These are phyloP conservation scores for Sporothrix pseudoabietina DNA, from an alignment of 2,329 filamentous ascomycete genomes.

Conservation along the genomic window DNA sequence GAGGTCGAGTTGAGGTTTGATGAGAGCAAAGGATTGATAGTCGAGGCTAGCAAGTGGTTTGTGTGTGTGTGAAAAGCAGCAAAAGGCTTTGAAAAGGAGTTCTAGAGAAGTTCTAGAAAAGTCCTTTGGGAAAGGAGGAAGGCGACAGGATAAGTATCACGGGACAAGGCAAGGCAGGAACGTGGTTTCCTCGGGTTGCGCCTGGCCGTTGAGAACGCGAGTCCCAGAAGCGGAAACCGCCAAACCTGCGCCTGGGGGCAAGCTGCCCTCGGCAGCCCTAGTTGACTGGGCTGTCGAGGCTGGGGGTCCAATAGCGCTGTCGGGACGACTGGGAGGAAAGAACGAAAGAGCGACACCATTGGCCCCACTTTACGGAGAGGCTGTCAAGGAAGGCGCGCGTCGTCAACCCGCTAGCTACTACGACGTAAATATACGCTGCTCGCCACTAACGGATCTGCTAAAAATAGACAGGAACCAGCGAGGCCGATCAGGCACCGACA, in stretches of 20 bases:
- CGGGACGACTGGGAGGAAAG: neutral
- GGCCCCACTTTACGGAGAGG: neutral
- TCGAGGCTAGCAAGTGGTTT: neutral
- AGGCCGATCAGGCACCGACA: constrained; percentile 26
- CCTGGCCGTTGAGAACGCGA: constrained; percentile 14
- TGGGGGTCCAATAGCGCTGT: neutral
- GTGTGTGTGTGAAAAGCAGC: neutral
- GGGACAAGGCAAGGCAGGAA: constrained; percentile 19
- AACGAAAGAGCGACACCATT: neutral
- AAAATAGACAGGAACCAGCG: constrained; percentile 14
- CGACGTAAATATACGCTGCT: neutral
- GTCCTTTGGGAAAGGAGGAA: neutral
- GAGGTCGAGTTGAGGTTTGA: neutral
- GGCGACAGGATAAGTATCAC: neutral
- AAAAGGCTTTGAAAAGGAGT: neutral
- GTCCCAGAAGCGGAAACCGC: neutral
- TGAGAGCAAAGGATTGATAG: neutral
- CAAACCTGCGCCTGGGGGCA: constrained; percentile 5
- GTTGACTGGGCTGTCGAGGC: neutral
- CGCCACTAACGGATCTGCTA: neutral
- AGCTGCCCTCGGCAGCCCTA: neutral
- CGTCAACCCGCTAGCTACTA: neutral
- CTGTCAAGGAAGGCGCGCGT: constrained; percentile 16
- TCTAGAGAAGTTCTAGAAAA: neutral
- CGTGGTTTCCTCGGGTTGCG: neutral